These are phyloP conservation scores for Aspergillus conjunctus DNA, from an alignment of 495 filamentous ascomycete species.

Conservation along the genomic window DNA sequence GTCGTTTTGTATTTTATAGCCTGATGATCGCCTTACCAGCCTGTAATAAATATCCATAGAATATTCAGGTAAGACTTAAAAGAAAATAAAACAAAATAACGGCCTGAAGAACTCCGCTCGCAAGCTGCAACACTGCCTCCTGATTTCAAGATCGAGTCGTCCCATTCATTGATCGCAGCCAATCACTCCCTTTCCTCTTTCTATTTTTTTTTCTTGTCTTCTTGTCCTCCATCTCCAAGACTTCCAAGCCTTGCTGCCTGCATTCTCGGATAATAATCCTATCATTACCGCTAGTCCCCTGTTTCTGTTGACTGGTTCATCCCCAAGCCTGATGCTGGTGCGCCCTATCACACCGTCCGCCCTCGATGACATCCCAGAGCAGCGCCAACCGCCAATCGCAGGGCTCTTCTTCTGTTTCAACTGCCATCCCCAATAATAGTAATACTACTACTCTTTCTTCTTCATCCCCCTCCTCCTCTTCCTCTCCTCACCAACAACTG, in stretches of 20 bases:
- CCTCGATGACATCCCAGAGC: conserved; percentile 27
- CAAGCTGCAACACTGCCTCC: background rate
- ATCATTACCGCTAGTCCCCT: conserved; percentile 1
- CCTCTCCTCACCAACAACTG: conserved; percentile 15
- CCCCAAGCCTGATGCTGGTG: background rate
- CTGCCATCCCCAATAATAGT: conserved; percentile 12
- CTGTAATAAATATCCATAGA: background rate
- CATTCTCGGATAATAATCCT: conserved; percentile 5
- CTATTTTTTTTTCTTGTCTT: background rate
- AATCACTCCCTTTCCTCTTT: background rate
- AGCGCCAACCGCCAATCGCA: conserved; percentile 20
- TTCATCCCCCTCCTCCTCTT: conserved; percentile 17
- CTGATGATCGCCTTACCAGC: background rate
- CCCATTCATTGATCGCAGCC: background rate
- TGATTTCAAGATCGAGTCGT: background rate
- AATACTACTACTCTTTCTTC: background rate
- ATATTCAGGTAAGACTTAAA: background rate
- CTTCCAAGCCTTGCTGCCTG: background rate
- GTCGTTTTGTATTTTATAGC: background rate
- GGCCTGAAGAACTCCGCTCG: background rate
- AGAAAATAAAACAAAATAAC: background rate
- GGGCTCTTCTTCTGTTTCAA: conserved; percentile 17
- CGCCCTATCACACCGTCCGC: conserved; percentile 19
- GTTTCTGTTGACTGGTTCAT: conserved; percentile 26
- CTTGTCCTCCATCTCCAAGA: background rate